Conservation (phyloP, 176 grass and related monocot genomes). For the Otatea glauca region DNA sequence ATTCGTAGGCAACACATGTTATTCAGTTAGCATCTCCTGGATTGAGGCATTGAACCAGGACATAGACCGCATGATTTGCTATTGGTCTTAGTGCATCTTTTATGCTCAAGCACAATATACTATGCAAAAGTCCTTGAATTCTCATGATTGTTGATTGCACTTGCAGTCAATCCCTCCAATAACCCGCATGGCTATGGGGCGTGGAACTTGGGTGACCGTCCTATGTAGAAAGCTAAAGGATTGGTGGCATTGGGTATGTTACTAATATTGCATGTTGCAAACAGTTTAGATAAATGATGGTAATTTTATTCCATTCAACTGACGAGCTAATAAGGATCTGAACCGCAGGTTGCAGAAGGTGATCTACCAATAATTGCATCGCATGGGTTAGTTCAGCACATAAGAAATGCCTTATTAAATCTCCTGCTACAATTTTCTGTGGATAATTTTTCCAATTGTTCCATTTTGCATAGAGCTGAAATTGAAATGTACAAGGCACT, state of each 20-base stretch:
- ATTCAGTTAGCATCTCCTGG: not conserved
- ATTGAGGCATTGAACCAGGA: not conserved
- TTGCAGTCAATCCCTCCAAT: constrained; percentile 97
- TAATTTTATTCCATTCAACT: constrained; percentile 36
- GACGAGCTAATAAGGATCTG: constrained; percentile 43
- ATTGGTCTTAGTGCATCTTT: not conserved
- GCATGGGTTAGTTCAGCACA: constrained; percentile 76
- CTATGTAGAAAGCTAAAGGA: constrained; percentile 95
- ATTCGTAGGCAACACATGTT: not conserved
- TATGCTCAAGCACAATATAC: not conserved
- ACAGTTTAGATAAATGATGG: constrained; percentile 27
- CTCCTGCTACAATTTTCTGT: constrained; percentile 4
- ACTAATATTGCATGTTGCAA: constrained; percentile 32
- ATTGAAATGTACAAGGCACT: constrained; percentile 83
- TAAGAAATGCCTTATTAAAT: constrained; percentile 34
- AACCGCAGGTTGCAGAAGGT: constrained; percentile 93
- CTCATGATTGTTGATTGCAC: constrained; percentile 51
- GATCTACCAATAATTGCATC: constrained; percentile 94
- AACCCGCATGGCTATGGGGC: constrained; percentile 94
- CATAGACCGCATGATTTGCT: not conserved
- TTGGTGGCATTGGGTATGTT: constrained; percentile 97
- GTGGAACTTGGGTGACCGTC: constrained; percentile 92
- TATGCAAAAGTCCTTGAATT: constrained; percentile 13
- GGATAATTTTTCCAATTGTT: constrained; percentile 10
- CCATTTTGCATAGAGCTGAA: constrained; percentile 65